Conservation (phyloP, 805 yeast species). For the Hanseniaspora vineae region DNA sequence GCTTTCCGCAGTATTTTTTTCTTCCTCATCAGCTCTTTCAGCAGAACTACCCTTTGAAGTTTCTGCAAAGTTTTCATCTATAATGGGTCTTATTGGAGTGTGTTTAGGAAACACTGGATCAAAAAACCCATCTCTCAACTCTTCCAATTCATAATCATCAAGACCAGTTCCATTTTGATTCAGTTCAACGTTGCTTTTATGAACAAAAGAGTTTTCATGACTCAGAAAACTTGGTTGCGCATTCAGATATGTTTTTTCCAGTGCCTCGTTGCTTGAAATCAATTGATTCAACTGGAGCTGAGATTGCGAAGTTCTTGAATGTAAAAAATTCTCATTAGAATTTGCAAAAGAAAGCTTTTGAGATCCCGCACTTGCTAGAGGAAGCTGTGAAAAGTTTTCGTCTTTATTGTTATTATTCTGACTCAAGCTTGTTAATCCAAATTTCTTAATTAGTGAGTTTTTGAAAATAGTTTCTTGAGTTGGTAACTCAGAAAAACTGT, state of each 20-base stretch:
- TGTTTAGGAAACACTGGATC: slow-evolving; percentile 30
- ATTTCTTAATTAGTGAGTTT: too few species aligned
- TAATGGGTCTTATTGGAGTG: slow-evolving; percentile 8
- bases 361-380: too few species aligned
- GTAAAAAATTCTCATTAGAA: not conserved
- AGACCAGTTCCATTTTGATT: not conserved
- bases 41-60: not conserved
- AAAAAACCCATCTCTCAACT: slow-evolving; percentile 35
- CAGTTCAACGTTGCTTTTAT: not conserved
- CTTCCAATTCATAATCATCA: slow-evolving; percentile 27
- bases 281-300: slow-evolving; percentile 22
- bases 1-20: too few species aligned
- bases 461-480: too few species aligned
- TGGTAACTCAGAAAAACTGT: not conserved
- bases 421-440: too few species aligned
- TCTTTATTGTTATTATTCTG: too few species aligned
- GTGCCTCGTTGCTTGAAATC: slow-evolving; percentile 9
- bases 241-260: slow-evolving; percentile 22
- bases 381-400: too few species aligned
- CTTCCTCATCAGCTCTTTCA: not conserved
- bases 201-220: too few species aligned
- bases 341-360: not conserved
- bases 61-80: not conserved
- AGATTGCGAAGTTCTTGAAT: slow-evolving; percentile 24
- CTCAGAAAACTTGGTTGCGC: slow-evolving; percentile 1